Evolutionary conservation across 495 filamentous ascomycete species (phyloP).

Genomic region (Xylaria telfairii): DNA sequence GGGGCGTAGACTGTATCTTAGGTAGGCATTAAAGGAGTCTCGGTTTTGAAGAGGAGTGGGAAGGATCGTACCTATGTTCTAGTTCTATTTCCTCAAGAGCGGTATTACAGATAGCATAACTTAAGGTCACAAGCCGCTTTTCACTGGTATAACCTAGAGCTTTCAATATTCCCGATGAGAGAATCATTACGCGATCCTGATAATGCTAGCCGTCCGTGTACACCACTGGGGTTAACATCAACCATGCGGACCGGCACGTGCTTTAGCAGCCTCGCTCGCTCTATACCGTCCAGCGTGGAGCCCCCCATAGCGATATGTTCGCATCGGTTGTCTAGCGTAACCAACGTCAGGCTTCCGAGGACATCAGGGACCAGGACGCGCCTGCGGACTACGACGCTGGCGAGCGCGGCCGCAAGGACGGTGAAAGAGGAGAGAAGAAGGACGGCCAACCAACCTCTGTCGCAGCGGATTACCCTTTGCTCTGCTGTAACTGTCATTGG

Average conservation of each 20-base stretch:
- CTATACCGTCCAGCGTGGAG: background rate
- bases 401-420: no score
- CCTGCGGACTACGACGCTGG: no score
- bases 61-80: background rate
- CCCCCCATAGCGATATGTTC: background rate
- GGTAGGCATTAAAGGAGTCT: no score
- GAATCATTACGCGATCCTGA: background rate
- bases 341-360: background rate
- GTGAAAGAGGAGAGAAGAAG: no score
- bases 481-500: no score
- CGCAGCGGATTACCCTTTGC: no score
- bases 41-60: background rate
- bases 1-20: background rate
- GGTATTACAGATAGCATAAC: no score
- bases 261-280: background rate
- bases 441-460: no score
- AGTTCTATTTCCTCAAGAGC: background rate
- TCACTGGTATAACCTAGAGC: no score
- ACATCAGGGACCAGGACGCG: background rate
- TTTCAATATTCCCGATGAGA: no score
- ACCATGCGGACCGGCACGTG: background rate
- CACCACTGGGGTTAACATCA: background rate
- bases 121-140: no score
- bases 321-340: background rate
- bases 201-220: background rate